Percentiles rank a stretch among this genome's conserved stretches.
phyloP scores from a whole-genome alignment of 2,329 filamentous ascomycete species.

The Aspergillus thermomutatus region DNA sequence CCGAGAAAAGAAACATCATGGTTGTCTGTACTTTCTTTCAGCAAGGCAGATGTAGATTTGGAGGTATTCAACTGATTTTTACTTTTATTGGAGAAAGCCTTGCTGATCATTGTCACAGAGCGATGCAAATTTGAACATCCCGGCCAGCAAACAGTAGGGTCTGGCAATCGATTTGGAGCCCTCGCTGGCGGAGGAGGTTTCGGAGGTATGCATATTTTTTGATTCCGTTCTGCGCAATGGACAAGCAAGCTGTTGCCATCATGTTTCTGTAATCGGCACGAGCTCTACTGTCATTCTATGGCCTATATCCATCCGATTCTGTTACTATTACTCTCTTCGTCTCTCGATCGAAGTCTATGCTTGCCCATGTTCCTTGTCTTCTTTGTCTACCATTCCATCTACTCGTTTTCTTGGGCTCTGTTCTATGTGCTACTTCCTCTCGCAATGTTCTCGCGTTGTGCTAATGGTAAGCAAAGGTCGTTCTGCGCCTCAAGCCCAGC shows the following conservation, averaged over 20 bases:
- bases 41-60: constrained; percentile 63
- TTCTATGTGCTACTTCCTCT: background rate
- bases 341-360: background rate
- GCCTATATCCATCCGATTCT: background rate
- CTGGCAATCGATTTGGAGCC: constrained; percentile 60
- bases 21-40: constrained; percentile 62
- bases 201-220: constrained; percentile 34
- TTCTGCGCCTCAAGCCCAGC: constrained; percentile 15
- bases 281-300: background rate
- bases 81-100: background rate
- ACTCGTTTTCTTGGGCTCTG: background rate
- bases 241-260: background rate
- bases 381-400: background rate
- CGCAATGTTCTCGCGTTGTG: background rate
- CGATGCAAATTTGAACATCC: constrained; percentile 61
- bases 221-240: background rate
- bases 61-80: constrained; percentile 45
- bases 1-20: constrained; percentile 29
- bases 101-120: constrained; percentile 41
- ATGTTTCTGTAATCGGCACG: background rate
- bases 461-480: constrained; percentile 15
- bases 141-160: constrained; percentile 31
- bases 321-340: background rate
- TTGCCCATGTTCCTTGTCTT: background rate
- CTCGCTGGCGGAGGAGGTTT: constrained; percentile 38